Conservation (phyloP, 768 basidiomycete species). For the Cystofilobasidium bisporidii region DNA sequence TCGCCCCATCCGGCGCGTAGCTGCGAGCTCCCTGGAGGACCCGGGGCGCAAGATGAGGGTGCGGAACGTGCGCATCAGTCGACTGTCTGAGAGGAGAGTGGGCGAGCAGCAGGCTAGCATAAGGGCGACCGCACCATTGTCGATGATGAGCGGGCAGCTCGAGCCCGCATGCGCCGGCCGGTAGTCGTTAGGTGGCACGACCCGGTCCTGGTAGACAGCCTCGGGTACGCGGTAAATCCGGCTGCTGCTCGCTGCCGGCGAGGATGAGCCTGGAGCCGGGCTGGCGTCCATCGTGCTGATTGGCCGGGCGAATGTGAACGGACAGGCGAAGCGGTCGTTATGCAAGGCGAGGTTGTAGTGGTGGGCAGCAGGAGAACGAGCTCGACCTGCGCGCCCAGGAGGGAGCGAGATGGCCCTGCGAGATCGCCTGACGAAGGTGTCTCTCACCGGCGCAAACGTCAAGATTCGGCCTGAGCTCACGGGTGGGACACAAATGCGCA, state of each 20-base stretch:
- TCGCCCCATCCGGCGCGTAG: slow-evolving; percentile 35
- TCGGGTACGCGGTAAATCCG: background rate
- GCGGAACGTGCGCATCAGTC: too few relatives aligned
- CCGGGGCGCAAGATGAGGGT: too few relatives aligned
- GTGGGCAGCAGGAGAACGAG: background rate
- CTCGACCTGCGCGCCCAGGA: too few relatives aligned
- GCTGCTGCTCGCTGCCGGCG: too few relatives aligned
- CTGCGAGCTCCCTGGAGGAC: slow-evolving; percentile 21
- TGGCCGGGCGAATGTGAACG: background rate
- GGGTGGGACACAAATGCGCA: too few relatives aligned
- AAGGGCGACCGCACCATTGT: background rate
- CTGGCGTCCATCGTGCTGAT: background rate
- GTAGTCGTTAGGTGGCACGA: background rate
- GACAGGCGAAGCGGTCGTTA: too few relatives aligned
- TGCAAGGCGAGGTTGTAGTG: background rate
- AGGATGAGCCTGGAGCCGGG: background rate
- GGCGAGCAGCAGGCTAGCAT: too few relatives aligned
- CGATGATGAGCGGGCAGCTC: slow-evolving; percentile 7
- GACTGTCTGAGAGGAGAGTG: too few relatives aligned
- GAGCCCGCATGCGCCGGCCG: background rate
- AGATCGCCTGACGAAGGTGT: too few relatives aligned
- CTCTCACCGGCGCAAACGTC: too few relatives aligned
- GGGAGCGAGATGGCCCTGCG: too few relatives aligned
- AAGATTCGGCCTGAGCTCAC: too few relatives aligned
- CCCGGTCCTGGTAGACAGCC: background rate